Percentiles rank a stretch among this genome's conserved stretches.
Evolutionary conservation across 139 green algal genomes (phyloP).

Genomic region (Micractinium conductrix): DNA sequence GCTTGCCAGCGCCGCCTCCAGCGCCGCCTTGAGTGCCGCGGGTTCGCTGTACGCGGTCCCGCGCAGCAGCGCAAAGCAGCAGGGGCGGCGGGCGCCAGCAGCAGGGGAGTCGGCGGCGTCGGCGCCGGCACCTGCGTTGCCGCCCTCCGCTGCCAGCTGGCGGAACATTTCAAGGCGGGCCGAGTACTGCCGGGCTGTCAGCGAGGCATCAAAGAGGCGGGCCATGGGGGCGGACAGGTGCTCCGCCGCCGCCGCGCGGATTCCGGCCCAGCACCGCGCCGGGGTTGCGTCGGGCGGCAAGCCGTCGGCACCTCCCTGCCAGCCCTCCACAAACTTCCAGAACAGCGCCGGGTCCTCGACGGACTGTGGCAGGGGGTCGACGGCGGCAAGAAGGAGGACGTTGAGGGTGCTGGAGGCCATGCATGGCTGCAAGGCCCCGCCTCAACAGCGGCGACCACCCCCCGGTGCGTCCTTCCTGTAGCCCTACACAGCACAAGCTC

Average conservation of each 20-base stretch:
- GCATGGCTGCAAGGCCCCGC: not conserved
- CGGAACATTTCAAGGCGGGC: constrained; percentile 70
- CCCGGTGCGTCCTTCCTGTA: too few species aligned
- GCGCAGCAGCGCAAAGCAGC: constrained; percentile 28
- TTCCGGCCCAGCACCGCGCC: constrained; percentile 29
- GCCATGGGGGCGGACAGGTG: constrained; percentile 11
- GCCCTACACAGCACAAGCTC: too few species aligned
- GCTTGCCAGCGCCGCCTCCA: not conserved
- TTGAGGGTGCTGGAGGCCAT: not conserved
- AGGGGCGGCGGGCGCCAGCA: not conserved
- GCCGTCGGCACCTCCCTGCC: not conserved
- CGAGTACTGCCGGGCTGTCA: constrained; percentile 77
- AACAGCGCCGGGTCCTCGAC: constrained; percentile 53
- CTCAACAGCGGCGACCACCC: too few species aligned
- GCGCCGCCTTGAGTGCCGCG: not conserved
- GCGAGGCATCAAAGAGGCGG: constrained; percentile 56
- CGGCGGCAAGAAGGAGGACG: not conserved
- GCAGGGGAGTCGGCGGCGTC: too few species aligned
- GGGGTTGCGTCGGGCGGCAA: not conserved
- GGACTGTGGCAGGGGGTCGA: constrained; percentile 42
- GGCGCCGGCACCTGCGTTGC: not conserved
- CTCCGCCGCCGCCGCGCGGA: not conserved
- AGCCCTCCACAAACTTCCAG: constrained; percentile 57
- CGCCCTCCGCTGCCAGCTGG: constrained; percentile 56
- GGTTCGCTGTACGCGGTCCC: constrained; percentile 6